These are phyloP conservation scores for Malus sieversii DNA, from an alignment of 306 rosid species.

Conservation along the genomic window DNA sequence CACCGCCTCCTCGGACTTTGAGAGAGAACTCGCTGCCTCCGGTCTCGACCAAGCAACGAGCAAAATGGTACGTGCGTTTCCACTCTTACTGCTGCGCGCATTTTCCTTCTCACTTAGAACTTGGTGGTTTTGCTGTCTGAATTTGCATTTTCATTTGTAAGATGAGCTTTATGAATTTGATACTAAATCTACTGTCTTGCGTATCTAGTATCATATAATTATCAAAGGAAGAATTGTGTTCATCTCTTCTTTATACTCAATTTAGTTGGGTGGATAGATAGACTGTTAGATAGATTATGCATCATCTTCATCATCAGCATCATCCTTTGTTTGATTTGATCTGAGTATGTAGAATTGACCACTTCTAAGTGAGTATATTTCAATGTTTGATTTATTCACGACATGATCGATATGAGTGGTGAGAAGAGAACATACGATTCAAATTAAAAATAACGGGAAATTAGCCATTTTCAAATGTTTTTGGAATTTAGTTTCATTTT, in stretches of 20 bases:
- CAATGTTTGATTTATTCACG: background rate
- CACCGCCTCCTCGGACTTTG: background rate
- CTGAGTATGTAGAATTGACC: background rate
- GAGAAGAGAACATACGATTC: background rate
- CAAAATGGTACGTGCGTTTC: constrained; percentile 1
- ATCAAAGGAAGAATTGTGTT: too few relatives aligned
- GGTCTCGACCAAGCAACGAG: background rate
- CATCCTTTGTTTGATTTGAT: too few relatives aligned
- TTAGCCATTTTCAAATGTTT: too few relatives aligned
- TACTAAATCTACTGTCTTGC: too few relatives aligned
- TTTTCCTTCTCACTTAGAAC: background rate
- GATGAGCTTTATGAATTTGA: background rate
- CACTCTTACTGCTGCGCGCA: background rate
- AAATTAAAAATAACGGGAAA: background rate
- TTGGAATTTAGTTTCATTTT: background rate
- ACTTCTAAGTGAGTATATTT: background rate
- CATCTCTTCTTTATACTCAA: too few relatives aligned
- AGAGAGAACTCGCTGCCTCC: background rate
- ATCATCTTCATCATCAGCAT: too few relatives aligned
- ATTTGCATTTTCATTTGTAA: too few relatives aligned
- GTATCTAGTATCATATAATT: too few relatives aligned
- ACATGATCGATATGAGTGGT: background rate
- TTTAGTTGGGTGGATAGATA: too few relatives aligned
- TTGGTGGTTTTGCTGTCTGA: background rate
- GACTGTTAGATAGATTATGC: too few relatives aligned